phyloP scores from a whole-genome alignment of 345 rosid genomes.

The Psidium friedrichsthalianum region DNA sequence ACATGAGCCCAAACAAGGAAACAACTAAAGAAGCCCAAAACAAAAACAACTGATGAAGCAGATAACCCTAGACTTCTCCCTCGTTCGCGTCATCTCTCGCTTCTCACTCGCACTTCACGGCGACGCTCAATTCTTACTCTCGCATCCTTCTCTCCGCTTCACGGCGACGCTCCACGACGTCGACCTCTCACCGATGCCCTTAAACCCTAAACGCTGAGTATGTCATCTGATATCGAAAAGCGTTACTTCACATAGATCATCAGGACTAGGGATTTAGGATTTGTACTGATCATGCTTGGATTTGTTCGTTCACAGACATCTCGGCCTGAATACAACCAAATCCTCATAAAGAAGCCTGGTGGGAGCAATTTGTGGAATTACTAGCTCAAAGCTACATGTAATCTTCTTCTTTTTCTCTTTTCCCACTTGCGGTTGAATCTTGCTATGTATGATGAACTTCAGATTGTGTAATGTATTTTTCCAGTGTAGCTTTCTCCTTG shows the following conservation, averaged over 20 bases:
- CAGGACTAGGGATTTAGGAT: background rate
- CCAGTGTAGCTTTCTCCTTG: no score
- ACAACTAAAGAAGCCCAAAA: no score
- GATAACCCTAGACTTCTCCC: no score
- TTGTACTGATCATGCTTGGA: background rate
- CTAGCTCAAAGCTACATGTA: conserved; percentile 3
- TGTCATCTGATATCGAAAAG: background rate
- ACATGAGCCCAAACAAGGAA: no score
- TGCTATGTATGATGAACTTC: background rate
- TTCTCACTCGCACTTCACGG: no score
- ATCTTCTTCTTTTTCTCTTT: background rate
- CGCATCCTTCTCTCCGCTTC: no score
- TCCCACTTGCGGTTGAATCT: background rate
- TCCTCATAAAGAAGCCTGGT: conserved; percentile 61
- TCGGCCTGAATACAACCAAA: conserved; percentile 53
- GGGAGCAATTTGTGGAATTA: conserved; percentile 38
- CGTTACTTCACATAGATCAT: background rate
- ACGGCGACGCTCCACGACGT: no score
- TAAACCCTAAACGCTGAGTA: no score
- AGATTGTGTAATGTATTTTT: background rate
- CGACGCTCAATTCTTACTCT: no score
- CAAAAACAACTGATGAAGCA: no score
- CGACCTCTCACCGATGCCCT: no score
- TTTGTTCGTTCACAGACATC: conserved; percentile 22
- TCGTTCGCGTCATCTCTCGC: no score